Percentiles rank a stretch among this genome's conserved stretches.
Evolutionary conservation across 2,329 filamentous ascomycete species (phyloP).

Genomic region (Aureobasidium sp.): DNA sequence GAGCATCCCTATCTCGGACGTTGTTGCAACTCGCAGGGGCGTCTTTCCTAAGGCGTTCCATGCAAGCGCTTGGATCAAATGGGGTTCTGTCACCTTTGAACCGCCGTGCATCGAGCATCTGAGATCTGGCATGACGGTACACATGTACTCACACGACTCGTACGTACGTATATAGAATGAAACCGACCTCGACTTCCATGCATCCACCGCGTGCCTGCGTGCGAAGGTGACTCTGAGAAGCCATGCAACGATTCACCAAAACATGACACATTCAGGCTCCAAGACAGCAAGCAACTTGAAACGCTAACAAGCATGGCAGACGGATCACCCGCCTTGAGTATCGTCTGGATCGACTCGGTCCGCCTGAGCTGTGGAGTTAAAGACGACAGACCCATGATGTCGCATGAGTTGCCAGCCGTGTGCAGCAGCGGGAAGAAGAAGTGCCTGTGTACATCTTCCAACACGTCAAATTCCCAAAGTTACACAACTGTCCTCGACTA

Average conservation of each 20-base stretch:
- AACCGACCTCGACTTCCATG: neutral
- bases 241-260: conserved; percentile 6
- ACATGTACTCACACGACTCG: conserved; percentile 8
- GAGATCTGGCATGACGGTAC: conserved; percentile 9
- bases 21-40: conserved; percentile 5
- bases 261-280: neutral
- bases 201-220: conserved; percentile 9
- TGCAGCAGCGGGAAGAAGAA: neutral
- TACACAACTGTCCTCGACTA: neutral
- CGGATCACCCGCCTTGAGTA: neutral
- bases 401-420: conserved; percentile 7
- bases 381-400: neutral
- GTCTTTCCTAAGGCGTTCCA: conserved; percentile 9
- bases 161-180: neutral
- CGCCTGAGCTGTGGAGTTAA: conserved; percentile 12
- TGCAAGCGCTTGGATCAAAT: conserved; percentile 12
- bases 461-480: conserved; percentile 6
- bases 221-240: neutral
- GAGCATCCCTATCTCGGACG: too few relatives aligned
- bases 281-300: conserved; percentile 10
- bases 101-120: conserved; percentile 2
- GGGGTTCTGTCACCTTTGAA: neutral
- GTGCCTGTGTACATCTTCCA: conserved; percentile 1
- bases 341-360: conserved; percentile 10
- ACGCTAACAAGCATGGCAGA: conserved; percentile 10